phyloP scores from a whole-genome alignment of 2,329 filamentous ascomycete genomes.

The Pleomassaria siparia region DNA sequence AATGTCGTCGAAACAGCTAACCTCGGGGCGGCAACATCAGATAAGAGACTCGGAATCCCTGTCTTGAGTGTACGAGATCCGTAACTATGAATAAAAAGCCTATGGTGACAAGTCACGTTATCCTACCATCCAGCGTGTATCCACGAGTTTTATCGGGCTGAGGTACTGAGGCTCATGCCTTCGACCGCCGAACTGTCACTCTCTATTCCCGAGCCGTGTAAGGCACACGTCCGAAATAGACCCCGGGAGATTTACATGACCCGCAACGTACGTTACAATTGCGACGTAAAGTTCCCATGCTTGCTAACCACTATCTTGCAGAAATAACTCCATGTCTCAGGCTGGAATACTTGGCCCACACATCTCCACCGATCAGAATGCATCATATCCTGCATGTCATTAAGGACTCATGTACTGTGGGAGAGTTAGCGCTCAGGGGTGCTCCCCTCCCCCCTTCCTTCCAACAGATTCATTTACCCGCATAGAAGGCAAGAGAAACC shows the following conservation, averaged over 20 bases:
- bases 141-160: too few relatives aligned
- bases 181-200: too few relatives aligned
- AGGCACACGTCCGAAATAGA: too few relatives aligned
- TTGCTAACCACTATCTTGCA: conserved; percentile 1
- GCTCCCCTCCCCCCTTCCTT: conserved; percentile 5
- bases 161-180: too few relatives aligned
- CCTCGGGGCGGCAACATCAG: too few relatives aligned
- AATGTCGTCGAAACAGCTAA: background rate
- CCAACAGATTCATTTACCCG: conserved; percentile 15
- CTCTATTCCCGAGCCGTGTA: too few relatives aligned
- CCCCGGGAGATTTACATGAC: background rate
- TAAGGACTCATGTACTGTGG: conserved; percentile 7
- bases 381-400: conserved; percentile 15
- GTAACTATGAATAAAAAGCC: too few relatives aligned
- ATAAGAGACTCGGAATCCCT: too few relatives aligned
- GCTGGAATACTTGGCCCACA: background rate
- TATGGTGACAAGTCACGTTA: too few relatives aligned
- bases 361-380: conserved; percentile 13
- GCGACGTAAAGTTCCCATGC: conserved; percentile 10
- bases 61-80: too few relatives aligned
- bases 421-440: conserved; percentile 5
- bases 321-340: background rate
- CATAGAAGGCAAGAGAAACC: conserved; percentile 4
- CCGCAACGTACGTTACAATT: background rate
- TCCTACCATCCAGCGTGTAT: too few relatives aligned